A percentile compares a stretch with the other conserved stretches of the same genome.
These are phyloP conservation scores for Hypocrella siamensis DNA, from an alignment of 2,329 filamentous ascomycete genomes.

Conservation along the genomic window DNA sequence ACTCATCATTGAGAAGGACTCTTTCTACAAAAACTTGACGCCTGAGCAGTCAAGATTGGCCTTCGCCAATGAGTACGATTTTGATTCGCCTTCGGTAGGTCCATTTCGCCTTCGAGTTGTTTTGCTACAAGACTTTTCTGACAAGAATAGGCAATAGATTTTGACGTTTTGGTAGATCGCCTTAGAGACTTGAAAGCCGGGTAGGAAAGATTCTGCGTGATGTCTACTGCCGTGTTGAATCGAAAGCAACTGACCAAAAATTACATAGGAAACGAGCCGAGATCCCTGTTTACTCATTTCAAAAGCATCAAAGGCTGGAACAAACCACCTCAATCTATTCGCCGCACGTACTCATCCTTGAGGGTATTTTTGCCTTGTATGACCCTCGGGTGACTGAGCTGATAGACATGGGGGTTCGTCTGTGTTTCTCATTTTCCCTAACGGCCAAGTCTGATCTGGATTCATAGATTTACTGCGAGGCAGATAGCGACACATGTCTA, in stretches of 20 bases:
- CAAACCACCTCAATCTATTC: slow-evolving; percentile 86
- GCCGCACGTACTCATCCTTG: slow-evolving; percentile 84
- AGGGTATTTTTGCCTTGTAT: slow-evolving; percentile 91
- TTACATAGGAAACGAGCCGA: slow-evolving; percentile 60
- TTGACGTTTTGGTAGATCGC: slow-evolving; percentile 69
- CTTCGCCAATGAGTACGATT: slow-evolving; percentile 86
- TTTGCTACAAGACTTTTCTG: not conserved
- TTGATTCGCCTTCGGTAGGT: slow-evolving; percentile 66
- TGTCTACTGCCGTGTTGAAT: not conserved
- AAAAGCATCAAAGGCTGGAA: slow-evolving; percentile 67
- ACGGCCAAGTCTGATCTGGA: not conserved
- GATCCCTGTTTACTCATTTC: slow-evolving; percentile 89
- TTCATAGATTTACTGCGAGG: slow-evolving; percentile 77
- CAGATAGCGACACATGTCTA: slow-evolving; percentile 85
- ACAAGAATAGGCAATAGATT: slow-evolving; percentile 59
- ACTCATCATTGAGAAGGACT: slow-evolving; percentile 49
- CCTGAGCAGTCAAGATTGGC: slow-evolving; percentile 65
- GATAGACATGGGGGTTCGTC: slow-evolving; percentile 68
- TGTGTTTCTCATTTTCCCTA: not conserved
- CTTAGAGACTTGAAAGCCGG: slow-evolving; percentile 79
- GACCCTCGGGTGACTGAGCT: slow-evolving; percentile 74
- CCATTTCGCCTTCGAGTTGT: not conserved
- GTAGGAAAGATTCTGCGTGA: slow-evolving; percentile 32
- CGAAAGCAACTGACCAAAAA: not conserved
- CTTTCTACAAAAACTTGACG: slow-evolving; percentile 85